Evolutionary conservation across 352 stramenopile species (phyloP).

Genomic region (Phytophthora litchii): DNA sequence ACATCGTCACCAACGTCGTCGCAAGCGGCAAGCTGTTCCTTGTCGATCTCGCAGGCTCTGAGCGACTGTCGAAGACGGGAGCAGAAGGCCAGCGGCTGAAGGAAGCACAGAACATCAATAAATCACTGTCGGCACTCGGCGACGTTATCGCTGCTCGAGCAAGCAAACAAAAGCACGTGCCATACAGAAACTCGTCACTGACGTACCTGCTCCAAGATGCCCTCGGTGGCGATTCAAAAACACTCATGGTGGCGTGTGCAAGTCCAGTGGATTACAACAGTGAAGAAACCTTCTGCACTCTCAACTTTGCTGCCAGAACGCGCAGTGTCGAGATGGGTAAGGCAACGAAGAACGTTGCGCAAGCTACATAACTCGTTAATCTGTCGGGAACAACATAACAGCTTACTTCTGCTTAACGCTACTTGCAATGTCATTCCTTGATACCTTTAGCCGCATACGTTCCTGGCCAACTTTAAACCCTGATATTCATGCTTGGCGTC

Average conservation of each 20-base stretch:
- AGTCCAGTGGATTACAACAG: slow-evolving; percentile 92
- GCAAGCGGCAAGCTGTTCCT: slow-evolving; percentile 85
- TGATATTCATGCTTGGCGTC: slow-evolving; percentile 26
- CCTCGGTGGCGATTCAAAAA: slow-evolving; percentile 91
- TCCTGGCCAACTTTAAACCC: neutral
- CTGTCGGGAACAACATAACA: slow-evolving; percentile 3
- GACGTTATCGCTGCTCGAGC: slow-evolving; percentile 95
- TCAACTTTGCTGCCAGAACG: slow-evolving; percentile 91
- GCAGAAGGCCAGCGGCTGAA: slow-evolving; percentile 88
- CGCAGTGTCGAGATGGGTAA: slow-evolving; percentile 91
- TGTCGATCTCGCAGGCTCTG: slow-evolving; percentile 90
- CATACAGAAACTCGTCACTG: slow-evolving; percentile 95
- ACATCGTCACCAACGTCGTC: slow-evolving; percentile 77
- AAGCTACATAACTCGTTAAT: slow-evolving; percentile 27
- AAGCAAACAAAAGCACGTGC: slow-evolving; percentile 92
- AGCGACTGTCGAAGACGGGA: slow-evolving; percentile 90
- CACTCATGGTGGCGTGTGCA: slow-evolving; percentile 92
- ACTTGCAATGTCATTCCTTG: slow-evolving; percentile 21
- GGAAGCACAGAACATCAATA: slow-evolving; percentile 95
- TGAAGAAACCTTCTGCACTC: slow-evolving; percentile 92
- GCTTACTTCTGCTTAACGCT: slow-evolving; percentile 8
- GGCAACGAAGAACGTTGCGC: slow-evolving; percentile 83
- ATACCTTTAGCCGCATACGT: slow-evolving; percentile 16
- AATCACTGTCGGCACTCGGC: slow-evolving; percentile 94
- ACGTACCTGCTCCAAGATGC: slow-evolving; percentile 95